Evolutionary conservation across 768 basidiomycete species (phyloP), one percentile per base, ranked within the genome.

Genomic region (Mycena pura): DNA sequence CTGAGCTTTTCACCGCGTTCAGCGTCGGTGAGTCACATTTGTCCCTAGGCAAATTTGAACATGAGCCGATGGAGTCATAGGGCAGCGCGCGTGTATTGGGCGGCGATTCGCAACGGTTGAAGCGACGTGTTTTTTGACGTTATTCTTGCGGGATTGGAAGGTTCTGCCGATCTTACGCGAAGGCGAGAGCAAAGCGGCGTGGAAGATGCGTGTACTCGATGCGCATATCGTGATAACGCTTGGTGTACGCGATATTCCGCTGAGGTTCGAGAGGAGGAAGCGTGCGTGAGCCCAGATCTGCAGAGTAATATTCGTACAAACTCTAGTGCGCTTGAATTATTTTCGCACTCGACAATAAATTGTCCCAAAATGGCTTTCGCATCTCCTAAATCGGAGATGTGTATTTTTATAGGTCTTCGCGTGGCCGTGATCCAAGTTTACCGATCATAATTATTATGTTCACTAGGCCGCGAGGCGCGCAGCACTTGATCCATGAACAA

Each of bases 1-100:
- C 78, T 0, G 80, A 81, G 34, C 66, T 67, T 0, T 78, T 81
- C 60, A 75, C 78, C 10, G 80, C 78, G 15, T 83, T 84, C 69
- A 80, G 82, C 62, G 67, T 82, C 22, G 82, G 82, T 73, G 32
- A 43, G 41, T 19, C 11, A 43, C 11, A 43, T 10, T 19, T 11
- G 10, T 43, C 21, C 41, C 8, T 10, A 14, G 9, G 11, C 41
- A 7, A 43, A n/a, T n/a, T 22, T 8, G 21, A 43, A 11, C 11
- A 8, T 15, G 8, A 19, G 8, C 11, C 19, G 19, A 43, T 8
- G 41, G 8, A 43, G 8, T 15, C 41, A 14, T 21, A 43, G 55
- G 45, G 7, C 49, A 55, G 4, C 55, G 62, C 15, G 62, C 49
- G 9, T 63, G 62, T 11, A 19, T 59, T 5, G 57, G 57, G n/a